Base-by-base conservation (phyloP, 2,329 filamentous ascomycete genomes). In the Nothopassalora personata region DNA sequence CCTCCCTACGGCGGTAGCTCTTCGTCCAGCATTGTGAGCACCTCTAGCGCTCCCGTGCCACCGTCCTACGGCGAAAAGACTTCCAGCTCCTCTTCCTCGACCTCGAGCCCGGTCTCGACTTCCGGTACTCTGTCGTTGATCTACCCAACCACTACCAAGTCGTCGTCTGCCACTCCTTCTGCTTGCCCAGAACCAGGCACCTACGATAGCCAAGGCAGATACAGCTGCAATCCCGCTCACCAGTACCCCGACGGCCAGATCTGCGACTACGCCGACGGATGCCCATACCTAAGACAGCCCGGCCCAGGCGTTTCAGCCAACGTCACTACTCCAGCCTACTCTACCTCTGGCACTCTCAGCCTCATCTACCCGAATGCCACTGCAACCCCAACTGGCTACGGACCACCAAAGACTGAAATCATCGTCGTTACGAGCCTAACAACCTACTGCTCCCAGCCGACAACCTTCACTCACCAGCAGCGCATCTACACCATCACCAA, bases 401-500 rank as follows among this genome's bases (percentile, higher is more conserved):
- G 15, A 23, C 23, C 23, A 23, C 23, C 23, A 23, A 23, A 23
- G 23, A 23, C 23, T 23, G 23, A 23, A 3, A 23, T 3, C 23
- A 23, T 3, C 23, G 23, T 23, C 23, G 23, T 23, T 23, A 23
- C 23, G 23, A 23, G 23, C 23, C 23, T 23, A 23, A 23, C 23
- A 23, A 23, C 23, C 23, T 23, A 23, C 31, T 91, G 88, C 84
- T 86, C 87, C 23, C 79, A 57, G 67, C 74, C 87, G 65, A 90
- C 87, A 69, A 74, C 79, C 69, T 75, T 90, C 75, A 83, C 81
- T 71, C 80, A 87, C 77, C 82, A 81, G 73, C 78, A 76, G 76
- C 79, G 81, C 74, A 89, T 86, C 77, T 88, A 87, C 81, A 86
- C 82, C 68, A 79, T 90, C 76, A 85, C 85, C 65, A 55, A 55